phyloP scores from a whole-genome alignment of 2,329 filamentous ascomycete species.

The Aureobasidium namibiae region DNA sequence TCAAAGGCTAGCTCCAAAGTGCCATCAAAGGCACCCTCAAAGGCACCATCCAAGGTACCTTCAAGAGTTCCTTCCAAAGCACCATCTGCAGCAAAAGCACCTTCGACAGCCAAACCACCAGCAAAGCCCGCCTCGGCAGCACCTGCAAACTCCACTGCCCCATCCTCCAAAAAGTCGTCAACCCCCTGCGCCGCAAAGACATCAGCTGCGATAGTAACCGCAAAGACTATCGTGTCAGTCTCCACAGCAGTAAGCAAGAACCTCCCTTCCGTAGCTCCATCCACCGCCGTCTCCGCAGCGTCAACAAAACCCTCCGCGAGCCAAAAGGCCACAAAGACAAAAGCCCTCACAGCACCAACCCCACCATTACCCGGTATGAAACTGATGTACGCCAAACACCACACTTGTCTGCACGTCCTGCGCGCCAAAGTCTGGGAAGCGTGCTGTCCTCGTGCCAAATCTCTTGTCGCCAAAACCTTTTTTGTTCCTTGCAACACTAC shows the following conservation, averaged over 20 bases:
- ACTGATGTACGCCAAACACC: conserved; percentile 22
- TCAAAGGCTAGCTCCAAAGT: too few relatives aligned
- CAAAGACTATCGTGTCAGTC: neutral
- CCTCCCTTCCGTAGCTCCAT: neutral
- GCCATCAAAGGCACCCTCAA: neutral
- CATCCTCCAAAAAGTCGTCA: neutral
- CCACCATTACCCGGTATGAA: conserved; percentile 17
- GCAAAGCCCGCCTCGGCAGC: neutral
- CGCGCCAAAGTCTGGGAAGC: conserved; percentile 22
- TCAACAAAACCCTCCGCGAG: neutral
- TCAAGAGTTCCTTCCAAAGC: neutral
- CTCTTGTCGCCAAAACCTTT: conserved; percentile 25
- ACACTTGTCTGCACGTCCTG: conserved; percentile 24
- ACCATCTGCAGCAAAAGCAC: neutral
- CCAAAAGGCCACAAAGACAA: neutral
- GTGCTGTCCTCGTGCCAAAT: neutral
- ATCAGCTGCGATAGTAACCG: neutral
- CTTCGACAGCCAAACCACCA: neutral
- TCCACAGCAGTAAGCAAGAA: neutral
- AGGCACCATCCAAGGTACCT: too few relatives aligned
- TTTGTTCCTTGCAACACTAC: conserved; percentile 21
- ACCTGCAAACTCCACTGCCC: neutral
- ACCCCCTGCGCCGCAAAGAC: neutral
- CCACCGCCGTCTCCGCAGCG: neutral
- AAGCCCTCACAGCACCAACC: conserved; percentile 11